Conservation (phyloP, 768 basidiomycete genomes). For the Boletus rex-veris region DNA sequence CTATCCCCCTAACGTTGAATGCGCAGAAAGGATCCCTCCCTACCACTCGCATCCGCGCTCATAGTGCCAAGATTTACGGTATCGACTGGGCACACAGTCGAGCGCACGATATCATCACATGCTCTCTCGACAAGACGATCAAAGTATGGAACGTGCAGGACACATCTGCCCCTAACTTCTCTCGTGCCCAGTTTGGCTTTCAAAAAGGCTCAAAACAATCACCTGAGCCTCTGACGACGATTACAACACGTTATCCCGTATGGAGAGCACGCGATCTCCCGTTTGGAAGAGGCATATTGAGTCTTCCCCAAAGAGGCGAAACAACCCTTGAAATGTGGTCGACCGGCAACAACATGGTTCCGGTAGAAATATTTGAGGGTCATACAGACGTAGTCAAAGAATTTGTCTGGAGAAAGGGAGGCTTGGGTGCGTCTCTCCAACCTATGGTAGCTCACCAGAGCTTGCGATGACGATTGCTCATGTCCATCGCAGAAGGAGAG, state of each 20-base stretch:
- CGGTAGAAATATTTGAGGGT: conserved; percentile 78
- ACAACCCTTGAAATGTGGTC: conserved; percentile 84
- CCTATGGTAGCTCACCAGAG: not conserved
- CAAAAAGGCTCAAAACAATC: conserved; percentile 8
- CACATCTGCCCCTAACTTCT: conserved; percentile 15
- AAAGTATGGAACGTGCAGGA: conserved; percentile 66
- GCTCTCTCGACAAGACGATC: conserved; percentile 91
- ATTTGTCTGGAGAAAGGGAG: conserved; percentile 89
- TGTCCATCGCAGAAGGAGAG: conserved; percentile 40
- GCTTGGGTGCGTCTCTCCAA: conserved; percentile 39
- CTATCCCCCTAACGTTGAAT: conserved; percentile 2
- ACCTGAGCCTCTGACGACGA: conserved; percentile 44
- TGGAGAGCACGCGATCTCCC: conserved; percentile 93
- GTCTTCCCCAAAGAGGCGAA: conserved; percentile 84
- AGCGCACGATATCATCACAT: conserved; percentile 83
- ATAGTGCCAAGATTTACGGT: conserved; percentile 92
- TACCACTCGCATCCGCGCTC: conserved; percentile 69
- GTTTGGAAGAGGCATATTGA: conserved; percentile 85
- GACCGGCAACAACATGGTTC: conserved; percentile 28
- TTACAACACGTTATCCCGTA: conserved; percentile 82
- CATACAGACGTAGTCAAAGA: conserved; percentile 95
- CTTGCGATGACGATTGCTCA: not conserved
- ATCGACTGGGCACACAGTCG: conserved; percentile 89
- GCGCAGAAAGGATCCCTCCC: conserved; percentile 85
- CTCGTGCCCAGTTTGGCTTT: conserved; percentile 3